Evolutionary conservation across 768 basidiomycete genomes (phyloP).

Genomic region (Pleurotus platypus): DNA sequence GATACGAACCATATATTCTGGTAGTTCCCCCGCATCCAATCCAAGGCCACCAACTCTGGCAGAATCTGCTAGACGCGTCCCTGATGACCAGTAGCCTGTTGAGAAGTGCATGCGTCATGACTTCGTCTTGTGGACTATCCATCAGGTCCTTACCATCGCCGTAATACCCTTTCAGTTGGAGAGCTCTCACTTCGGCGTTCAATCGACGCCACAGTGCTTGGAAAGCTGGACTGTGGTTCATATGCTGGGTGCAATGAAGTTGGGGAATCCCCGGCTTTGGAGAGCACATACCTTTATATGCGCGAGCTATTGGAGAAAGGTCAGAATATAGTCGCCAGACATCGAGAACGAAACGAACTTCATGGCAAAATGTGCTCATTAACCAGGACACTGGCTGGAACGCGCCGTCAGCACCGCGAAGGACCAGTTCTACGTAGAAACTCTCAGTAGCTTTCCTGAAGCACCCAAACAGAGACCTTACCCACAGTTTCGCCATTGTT

Average conservation of each 20-base stretch:
- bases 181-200: constrained; percentile 56
- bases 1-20: constrained; percentile 70
- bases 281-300: constrained; percentile 63
- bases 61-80: constrained; percentile 67
- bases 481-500: constrained; percentile 79
- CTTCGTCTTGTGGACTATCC: background rate
- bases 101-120: background rate
- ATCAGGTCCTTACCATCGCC: constrained; percentile 59
- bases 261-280: too few relatives aligned
- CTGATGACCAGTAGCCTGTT: constrained; percentile 80
- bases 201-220: constrained; percentile 73
- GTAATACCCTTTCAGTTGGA: constrained; percentile 77
- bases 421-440: constrained; percentile 61
- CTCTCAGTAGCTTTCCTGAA: background rate
- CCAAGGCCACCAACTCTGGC: constrained; percentile 47
- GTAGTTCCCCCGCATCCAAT: constrained; percentile 54
- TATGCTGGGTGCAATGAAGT: constrained; percentile 45
- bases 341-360: constrained; percentile 42
- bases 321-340: background rate
- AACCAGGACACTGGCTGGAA: constrained; percentile 65
- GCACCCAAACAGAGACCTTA: constrained; percentile 18
- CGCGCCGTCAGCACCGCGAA: constrained; percentile 56
- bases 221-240: constrained; percentile 77
- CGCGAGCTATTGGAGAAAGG: constrained; percentile 49
- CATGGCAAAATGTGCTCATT: constrained; percentile 79